Percentiles rank a stretch among this genome's conserved stretches.
These are phyloP conservation scores for Simplicillium aogashimaense DNA, from an alignment of 2,329 filamentous ascomycete species.

Conservation along the genomic window DNA sequence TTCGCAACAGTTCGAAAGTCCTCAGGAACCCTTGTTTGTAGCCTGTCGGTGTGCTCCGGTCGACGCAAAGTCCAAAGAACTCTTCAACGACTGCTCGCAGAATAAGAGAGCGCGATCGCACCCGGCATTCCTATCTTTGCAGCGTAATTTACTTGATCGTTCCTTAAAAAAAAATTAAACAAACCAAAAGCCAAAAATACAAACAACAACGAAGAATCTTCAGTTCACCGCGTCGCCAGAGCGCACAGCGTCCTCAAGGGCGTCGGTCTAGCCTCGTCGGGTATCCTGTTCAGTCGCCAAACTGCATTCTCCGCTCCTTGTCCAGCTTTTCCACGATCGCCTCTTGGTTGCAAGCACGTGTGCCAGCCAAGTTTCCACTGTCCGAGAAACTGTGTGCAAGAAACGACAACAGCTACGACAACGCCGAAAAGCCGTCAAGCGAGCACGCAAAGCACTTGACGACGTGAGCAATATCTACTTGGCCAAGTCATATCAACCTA, in stretches of 20 bases:
- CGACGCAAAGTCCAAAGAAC: too few species aligned
- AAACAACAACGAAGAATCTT: neutral
- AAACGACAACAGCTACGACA: conserved; percentile 22
- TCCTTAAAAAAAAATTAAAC: neutral
- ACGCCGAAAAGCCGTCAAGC: conserved; percentile 21
- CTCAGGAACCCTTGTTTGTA: too few species aligned
- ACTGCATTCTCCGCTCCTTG: conserved; percentile 63
- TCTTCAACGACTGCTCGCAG: too few species aligned
- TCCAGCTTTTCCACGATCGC: conserved; percentile 40
- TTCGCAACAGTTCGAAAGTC: too few species aligned
- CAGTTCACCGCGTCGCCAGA: too few species aligned
- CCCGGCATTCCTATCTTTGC: too few species aligned
- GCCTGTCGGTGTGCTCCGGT: too few species aligned
- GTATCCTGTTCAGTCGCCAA: conserved; percentile 36
- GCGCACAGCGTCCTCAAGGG: too few species aligned
- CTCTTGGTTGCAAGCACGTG: conserved; percentile 23
- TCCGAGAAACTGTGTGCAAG: conserved; percentile 16
- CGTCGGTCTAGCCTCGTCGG: neutral
- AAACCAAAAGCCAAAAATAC: conserved; percentile 3
- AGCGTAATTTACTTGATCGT: neutral
- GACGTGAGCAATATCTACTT: conserved; percentile 32
- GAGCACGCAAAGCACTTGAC: conserved; percentile 28
- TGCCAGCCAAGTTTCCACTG: conserved; percentile 8
- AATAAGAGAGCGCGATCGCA: too few species aligned
- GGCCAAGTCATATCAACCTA: conserved; percentile 28